A percentile compares a stretch with the other conserved stretches of the same genome.
These are phyloP conservation scores for Nepenthes gracilis DNA, from an alignment of 148 eudicot genomes.

Conservation along the genomic window DNA sequence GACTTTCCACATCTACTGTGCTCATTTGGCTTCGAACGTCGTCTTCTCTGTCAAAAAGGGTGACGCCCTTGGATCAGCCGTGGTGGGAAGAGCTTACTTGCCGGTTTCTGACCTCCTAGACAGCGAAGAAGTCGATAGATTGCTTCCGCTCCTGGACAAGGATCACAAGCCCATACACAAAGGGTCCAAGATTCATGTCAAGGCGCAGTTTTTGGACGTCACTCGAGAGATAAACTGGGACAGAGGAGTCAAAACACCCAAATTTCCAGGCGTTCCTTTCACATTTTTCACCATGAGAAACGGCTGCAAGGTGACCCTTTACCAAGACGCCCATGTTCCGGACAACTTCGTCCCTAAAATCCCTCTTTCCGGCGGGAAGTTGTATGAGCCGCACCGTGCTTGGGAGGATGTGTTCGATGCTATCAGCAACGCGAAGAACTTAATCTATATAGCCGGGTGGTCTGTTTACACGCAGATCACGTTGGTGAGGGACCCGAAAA, in stretches of 20 bases:
- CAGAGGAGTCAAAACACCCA: conserved; percentile 28
- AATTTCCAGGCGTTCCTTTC: conserved; percentile 42
- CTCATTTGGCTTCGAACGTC: conserved; percentile 31
- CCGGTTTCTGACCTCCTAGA: conserved; percentile 27
- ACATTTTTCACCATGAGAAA: conserved; percentile 33
- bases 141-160: conserved; percentile 31
- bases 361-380: conserved; percentile 29
- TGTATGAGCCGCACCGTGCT: conserved; percentile 42
- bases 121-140: conserved; percentile 25
- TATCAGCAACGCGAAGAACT: conserved; percentile 27
- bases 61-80: conserved; percentile 25
- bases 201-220: conserved; percentile 29
- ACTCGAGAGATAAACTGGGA: conserved; percentile 30
- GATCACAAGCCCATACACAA: conserved; percentile 23
- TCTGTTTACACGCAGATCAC: conserved; percentile 33
- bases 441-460: conserved; percentile 44
- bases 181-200: conserved; percentile 28
- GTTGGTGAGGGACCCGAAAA: conserved; percentile 34
- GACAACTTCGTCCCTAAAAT: conserved; percentile 39
- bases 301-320: conserved; percentile 35
- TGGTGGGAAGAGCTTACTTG: conserved; percentile 38
- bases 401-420: conserved; percentile 56
- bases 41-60: conserved; percentile 40
- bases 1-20: conserved; percentile 42
- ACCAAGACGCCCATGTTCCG: conserved; percentile 43